These are phyloP conservation scores for Ceratocystis harringtonii DNA, from an alignment of 2,329 filamentous ascomycete species.

Conservation along the genomic window DNA sequence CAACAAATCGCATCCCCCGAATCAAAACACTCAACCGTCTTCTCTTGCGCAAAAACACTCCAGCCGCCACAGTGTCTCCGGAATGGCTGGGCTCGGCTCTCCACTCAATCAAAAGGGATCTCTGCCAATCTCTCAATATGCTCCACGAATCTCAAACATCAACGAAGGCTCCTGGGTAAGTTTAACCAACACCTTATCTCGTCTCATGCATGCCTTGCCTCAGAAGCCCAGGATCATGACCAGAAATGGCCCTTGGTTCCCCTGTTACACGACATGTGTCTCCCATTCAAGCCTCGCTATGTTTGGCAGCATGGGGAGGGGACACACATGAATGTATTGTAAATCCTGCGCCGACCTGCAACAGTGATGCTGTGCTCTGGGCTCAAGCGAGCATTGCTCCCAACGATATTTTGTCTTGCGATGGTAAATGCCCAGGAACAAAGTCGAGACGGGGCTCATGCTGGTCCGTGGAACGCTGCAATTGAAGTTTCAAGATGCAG, in stretches of 20 bases:
- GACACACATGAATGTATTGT: background rate
- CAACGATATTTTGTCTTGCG: background rate
- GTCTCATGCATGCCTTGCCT: conserved; percentile 8
- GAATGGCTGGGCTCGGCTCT: conserved; percentile 43
- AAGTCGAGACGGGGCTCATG: background rate
- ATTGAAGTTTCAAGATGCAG: background rate
- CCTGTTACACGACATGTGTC: conserved; percentile 14
- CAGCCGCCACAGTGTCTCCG: conserved; percentile 44
- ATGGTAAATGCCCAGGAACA: background rate
- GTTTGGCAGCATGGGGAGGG: background rate
- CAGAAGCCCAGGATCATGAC: background rate
- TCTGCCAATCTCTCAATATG: conserved; percentile 58
- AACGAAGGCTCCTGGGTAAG: conserved; percentile 73
- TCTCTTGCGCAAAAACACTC: conserved; percentile 1
- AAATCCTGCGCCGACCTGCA: background rate
- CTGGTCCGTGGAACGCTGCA: background rate
- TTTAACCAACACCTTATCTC: conserved; percentile 18
- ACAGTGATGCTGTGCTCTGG: background rate
- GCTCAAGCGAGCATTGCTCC: background rate
- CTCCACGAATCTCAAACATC: conserved; percentile 65
- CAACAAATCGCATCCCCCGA: conserved; percentile 1
- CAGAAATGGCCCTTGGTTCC: background rate
- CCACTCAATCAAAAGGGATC: conserved; percentile 41
- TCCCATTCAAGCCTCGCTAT: background rate
- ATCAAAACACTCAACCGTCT: background rate